Base-by-base conservation (phyloP, 345 rosid species). In the Punica granatum region DNA sequence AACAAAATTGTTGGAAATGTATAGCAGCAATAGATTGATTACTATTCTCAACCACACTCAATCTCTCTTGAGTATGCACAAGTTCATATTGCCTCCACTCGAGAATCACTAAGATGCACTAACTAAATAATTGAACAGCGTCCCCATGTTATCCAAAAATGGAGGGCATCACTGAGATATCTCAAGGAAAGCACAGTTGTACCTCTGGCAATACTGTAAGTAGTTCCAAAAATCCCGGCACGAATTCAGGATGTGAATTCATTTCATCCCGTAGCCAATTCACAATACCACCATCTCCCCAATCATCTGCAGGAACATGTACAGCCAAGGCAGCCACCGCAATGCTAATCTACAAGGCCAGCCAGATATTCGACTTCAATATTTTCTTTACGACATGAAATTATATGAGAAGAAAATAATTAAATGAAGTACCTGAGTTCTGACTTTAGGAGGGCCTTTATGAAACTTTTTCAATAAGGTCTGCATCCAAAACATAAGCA, bases 251-350 rank as follows among this genome's bases (percentile, higher is more conserved):
- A 84, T 82, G 93, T 64, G 84, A 77, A 78, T 85, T 88, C 99
- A 95, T 95, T 82, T 92, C 97, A 77, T 88, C 90, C 74, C 75
- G 83, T 49, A 95, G 96, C 98, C 98, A 95, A 80, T 79, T 90
- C 70, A 92, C 77, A 14, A 95, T 88, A 64, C 99, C 96, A 70
- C 94, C 93, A 79, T 89, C 92, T 74, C 96, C 97, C 99, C 99
- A 92, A 72, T 88, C 96, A 75, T 84, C 93, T 3, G 96, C 85
- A 65, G 97, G 93, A 73, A 95, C 92, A 78, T 95, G 99, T 31
- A 95, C 99, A 75, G 97, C 99, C 88, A 92, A 84, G 59, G 98
- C 98, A 70, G 98, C 99, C 60, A 95, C 98, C 7, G 96, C 98
- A 80, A 92, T 92, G 84, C 99, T 89, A 82, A 92, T 92, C 99